Conservation (phyloP, 805 yeast species). For the Komagataella populi region DNA sequence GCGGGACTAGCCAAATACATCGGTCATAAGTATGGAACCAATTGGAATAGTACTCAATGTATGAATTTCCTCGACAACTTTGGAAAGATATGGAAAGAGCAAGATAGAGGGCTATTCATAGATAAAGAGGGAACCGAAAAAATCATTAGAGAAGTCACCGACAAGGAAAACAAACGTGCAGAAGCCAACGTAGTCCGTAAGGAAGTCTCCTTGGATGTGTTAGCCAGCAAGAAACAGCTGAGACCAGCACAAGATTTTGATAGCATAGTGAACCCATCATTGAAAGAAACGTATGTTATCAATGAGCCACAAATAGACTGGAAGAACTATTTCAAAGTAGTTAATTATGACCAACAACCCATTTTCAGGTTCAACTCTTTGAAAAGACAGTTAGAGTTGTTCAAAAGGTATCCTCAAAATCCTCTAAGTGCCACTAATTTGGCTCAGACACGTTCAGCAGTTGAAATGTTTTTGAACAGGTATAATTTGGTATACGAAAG, state of each 20-base stretch:
- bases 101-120: conserved; percentile 75
- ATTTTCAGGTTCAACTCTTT: conserved; percentile 44
- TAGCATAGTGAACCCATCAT: not conserved
- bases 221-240: not conserved
- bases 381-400: conserved; percentile 46
- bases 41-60: conserved; percentile 65
- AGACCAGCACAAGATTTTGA: not conserved
- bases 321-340: conserved; percentile 57
- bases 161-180: conserved; percentile 1
- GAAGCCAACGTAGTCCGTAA: conserved; percentile 4
- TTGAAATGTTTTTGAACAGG: conserved; percentile 35
- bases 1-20: conserved; percentile 58
- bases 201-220: not conserved
- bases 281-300: not conserved
- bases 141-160: conserved; percentile 26
- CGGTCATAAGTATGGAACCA: conserved; percentile 67
- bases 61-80: conserved; percentile 61
- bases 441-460: conserved; percentile 12
- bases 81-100: conserved; percentile 77
- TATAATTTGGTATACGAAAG: conserved; percentile 58
- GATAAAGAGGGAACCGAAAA: conserved; percentile 59
- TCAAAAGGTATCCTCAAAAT: conserved; percentile 2
- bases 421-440: conserved; percentile 8
- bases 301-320: conserved; percentile 29
- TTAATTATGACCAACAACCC: conserved; percentile 55